These are phyloP conservation scores for Mortierella sp. DNA, from an alignment of 371 early-diverging fungal species.

Conservation along the genomic window DNA sequence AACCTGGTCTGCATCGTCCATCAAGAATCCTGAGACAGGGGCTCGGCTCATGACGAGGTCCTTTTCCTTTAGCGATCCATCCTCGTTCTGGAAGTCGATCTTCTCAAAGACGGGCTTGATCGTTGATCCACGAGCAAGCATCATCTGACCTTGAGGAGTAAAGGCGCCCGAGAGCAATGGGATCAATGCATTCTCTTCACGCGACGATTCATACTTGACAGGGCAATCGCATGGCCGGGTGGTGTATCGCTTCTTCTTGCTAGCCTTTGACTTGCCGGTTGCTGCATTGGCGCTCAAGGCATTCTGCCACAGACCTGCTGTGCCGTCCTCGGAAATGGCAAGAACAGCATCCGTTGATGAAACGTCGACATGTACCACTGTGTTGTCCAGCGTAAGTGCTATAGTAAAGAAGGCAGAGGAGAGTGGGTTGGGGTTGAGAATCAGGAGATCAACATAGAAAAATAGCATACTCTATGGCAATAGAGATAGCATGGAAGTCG, in stretches of 20 bases:
- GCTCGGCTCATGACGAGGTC: conserved; percentile 62
- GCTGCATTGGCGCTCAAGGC: conserved; percentile 52
- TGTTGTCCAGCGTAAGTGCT: conserved; percentile 73
- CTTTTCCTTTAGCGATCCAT: conserved; percentile 51
- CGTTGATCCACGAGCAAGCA: conserved; percentile 77
- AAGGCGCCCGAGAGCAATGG: conserved; percentile 76
- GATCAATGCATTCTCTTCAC: conserved; percentile 54
- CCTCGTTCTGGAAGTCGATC: conserved; percentile 58
- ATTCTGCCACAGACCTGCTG: conserved; percentile 78
- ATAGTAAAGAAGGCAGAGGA: neutral
- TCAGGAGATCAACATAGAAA: neutral
- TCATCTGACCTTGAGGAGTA: conserved; percentile 59
- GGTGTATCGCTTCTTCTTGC: conserved; percentile 70
- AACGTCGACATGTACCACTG: conserved; percentile 63
- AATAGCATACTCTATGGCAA: neutral
- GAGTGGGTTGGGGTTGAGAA: neutral
- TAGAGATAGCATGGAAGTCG: neutral
- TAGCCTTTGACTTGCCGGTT: conserved; percentile 39
- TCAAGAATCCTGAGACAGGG: conserved; percentile 61
- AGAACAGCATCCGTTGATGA: conserved; percentile 66
- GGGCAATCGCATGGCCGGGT: conserved; percentile 69
- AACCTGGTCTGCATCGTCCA: conserved; percentile 64
- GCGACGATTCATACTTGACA: conserved; percentile 62
- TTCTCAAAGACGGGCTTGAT: conserved; percentile 82
- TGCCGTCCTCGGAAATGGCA: conserved; percentile 79